Evolutionary conservation across 495 filamentous ascomycete genomes (phyloP), one percentile per base, ranked within the genome.

Genomic region (Hypoxylon perforatum): DNA sequence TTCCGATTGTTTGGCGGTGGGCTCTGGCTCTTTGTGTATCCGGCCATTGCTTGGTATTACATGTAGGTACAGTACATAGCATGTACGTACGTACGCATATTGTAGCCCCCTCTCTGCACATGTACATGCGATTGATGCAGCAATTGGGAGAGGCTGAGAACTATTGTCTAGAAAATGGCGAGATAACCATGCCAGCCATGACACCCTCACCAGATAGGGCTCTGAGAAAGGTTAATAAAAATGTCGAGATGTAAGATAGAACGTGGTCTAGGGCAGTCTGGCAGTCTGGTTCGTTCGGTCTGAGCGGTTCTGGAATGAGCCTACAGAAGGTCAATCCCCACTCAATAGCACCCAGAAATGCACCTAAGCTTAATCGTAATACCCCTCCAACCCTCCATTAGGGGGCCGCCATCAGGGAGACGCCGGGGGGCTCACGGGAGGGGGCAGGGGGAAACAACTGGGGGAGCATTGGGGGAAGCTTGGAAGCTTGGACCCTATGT

Each of bases 331-430:
- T 22, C 51, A 57, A 15, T 47, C 33, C 48, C 57, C 52, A 53
- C 12, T 41, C 36, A 30, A n/a, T 35, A 36, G 22, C 47, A 53
- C 52, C 57, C 44, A 51, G 30, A 58, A 47, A 50, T 45, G 45
- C 53, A 59, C 58, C 65, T 68, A 68, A 63, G 54, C 65, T 68
- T 68, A 63, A 68, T 69, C 44, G 65, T 57, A 61, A 57, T 65
- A 61, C 56, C 66, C 60, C 60, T 64, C 61, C 61, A 61, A 47
- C 56, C 49, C 47, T 52, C 45, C 52, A 36, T 36, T 22, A 17
- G 12, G 30, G 19, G 22, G 14, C 14, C 38, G 8, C 14, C 7
- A 30, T 2, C 28, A 52, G 36, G 42, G 18, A 35, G 45, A 21
- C 25, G 23, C 52, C 61, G 42, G 57, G 38, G 44, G 50, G 44